Conservation (phyloP, 1,284 basidiomycete genomes). For the Acaromyces ingoldii region DNA sequence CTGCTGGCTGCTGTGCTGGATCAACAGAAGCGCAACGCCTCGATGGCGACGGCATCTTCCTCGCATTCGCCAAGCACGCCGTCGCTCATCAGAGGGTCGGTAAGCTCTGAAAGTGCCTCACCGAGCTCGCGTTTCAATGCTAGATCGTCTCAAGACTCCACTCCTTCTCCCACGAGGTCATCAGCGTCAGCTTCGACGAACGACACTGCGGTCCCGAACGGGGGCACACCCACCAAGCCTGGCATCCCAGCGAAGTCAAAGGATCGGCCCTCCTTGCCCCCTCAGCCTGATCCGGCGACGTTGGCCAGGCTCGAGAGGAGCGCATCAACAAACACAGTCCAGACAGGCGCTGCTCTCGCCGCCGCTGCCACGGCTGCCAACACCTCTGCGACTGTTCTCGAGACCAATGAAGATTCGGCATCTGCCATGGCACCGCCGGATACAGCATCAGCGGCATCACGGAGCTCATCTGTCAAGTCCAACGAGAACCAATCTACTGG, state of each 20-base stretch:
- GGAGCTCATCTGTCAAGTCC: background rate
- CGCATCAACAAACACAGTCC: too few species aligned
- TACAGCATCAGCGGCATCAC: too few species aligned
- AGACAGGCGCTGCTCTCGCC: too few species aligned
- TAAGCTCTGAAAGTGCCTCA: slow-evolving; percentile 1
- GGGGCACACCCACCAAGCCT: background rate
- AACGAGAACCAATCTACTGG: background rate
- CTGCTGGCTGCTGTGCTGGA: slow-evolving; percentile 5
- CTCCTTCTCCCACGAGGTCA: too few species aligned
- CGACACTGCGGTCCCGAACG: too few species aligned
- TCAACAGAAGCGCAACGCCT: background rate
- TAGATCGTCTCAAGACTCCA: too few species aligned
- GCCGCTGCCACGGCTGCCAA: too few species aligned
- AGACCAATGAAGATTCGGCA: too few species aligned
- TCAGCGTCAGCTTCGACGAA: too few species aligned
- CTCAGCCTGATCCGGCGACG: background rate
- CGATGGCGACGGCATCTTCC: background rate
- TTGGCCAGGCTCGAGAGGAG: background rate
- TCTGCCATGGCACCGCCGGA: too few species aligned
- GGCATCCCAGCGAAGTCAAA: background rate
- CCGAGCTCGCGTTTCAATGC: background rate
- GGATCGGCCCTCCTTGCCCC: background rate
- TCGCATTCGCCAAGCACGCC: too few species aligned
- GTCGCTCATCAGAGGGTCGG: background rate
- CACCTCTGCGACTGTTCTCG: too few species aligned